Conservation (phyloP, 495 filamentous ascomycete species). For the Articulospora tetracladia region DNA sequence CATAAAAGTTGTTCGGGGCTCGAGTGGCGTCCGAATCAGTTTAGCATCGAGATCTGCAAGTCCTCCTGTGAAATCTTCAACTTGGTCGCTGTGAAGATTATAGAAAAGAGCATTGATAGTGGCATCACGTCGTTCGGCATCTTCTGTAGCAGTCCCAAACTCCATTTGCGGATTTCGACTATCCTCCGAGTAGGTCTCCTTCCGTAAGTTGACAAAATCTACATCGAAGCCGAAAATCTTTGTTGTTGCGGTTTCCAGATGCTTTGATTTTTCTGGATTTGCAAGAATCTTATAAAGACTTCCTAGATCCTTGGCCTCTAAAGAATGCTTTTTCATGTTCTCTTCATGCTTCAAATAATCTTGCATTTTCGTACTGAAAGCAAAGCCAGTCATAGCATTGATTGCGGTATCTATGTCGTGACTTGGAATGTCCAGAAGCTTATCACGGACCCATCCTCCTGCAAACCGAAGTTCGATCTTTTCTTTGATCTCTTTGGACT, state of each 20-base stretch:
- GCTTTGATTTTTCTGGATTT: conserved; percentile 97
- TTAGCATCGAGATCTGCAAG: conserved; percentile 66
- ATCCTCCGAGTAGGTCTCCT: conserved; percentile 81
- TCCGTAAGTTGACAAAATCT: conserved; percentile 90
- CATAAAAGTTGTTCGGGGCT: conserved; percentile 88
- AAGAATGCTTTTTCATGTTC: conserved; percentile 36
- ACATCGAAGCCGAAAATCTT: conserved; percentile 84
- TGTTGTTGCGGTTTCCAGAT: conserved; percentile 88
- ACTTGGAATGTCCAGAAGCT: conserved; percentile 74
- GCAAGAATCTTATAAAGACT: conserved; percentile 72
- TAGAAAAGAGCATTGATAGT: conserved; percentile 97
- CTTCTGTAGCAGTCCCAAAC: conserved; percentile 87
- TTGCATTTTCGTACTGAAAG: conserved; percentile 65
- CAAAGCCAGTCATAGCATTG: conserved; percentile 88
- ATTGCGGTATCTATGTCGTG: conserved; percentile 96
- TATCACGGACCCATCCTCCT: conserved; percentile 98
- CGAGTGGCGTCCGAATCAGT: conserved; percentile 80
- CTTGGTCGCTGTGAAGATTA: conserved; percentile 69
- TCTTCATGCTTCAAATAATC: conserved; percentile 47
- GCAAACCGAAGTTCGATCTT: conserved; percentile 78
- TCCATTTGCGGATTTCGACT: conserved; percentile 91
- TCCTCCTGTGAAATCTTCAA: conserved; percentile 87
- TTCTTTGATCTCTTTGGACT: conserved; percentile 41
- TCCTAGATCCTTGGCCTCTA: conserved; percentile 51
- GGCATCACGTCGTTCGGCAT: conserved; percentile 85